Conservation (phyloP, 257 asterid species). For the Ocimum tenuiflorum region DNA sequence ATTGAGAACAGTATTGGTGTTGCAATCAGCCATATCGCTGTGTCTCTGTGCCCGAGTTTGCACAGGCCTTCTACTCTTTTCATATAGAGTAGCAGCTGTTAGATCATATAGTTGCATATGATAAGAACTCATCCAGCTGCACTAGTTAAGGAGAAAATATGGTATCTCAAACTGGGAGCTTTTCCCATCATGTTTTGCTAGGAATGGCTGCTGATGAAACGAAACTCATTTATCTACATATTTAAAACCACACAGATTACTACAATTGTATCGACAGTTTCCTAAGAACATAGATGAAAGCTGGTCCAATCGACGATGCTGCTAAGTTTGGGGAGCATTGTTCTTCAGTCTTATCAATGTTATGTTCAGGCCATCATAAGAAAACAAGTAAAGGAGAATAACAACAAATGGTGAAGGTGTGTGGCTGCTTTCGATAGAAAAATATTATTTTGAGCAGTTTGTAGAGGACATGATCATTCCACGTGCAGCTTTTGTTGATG, state of each 20-base stretch:
- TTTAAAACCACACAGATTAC: slow-evolving; percentile 71
- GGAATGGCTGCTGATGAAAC: slow-evolving; percentile 76
- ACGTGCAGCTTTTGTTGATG: slow-evolving; percentile 30
- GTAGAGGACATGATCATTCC: not conserved
- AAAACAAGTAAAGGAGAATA: slow-evolving; percentile 18
- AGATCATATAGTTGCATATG: slow-evolving; percentile 55
- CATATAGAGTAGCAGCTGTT: slow-evolving; percentile 45
- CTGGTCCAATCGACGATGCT: slow-evolving; percentile 42
- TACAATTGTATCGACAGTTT: slow-evolving; percentile 53
- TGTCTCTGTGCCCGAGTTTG: slow-evolving; percentile 49
- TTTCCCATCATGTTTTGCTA: slow-evolving; percentile 53
- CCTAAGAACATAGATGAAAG: slow-evolving; percentile 63
- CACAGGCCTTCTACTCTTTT: slow-evolving; percentile 46
- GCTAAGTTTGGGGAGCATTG: slow-evolving; percentile 68
- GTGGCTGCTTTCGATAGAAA: slow-evolving; percentile 11
- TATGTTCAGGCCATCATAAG: slow-evolving; percentile 53
- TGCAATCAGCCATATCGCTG: slow-evolving; percentile 42
- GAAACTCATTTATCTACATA: slow-evolving; percentile 53
- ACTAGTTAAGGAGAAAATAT: slow-evolving; percentile 57
- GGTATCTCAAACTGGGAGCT: slow-evolving; percentile 70
- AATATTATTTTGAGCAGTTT: not conserved
- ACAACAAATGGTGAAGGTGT: slow-evolving; percentile 34
- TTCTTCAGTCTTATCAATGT: slow-evolving; percentile 72
- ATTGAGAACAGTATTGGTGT: slow-evolving; percentile 71
- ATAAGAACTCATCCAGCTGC: slow-evolving; percentile 74